Base-by-base conservation (phyloP, 2,329 filamentous ascomycete genomes). In the Fusarium subtropicale region DNA sequence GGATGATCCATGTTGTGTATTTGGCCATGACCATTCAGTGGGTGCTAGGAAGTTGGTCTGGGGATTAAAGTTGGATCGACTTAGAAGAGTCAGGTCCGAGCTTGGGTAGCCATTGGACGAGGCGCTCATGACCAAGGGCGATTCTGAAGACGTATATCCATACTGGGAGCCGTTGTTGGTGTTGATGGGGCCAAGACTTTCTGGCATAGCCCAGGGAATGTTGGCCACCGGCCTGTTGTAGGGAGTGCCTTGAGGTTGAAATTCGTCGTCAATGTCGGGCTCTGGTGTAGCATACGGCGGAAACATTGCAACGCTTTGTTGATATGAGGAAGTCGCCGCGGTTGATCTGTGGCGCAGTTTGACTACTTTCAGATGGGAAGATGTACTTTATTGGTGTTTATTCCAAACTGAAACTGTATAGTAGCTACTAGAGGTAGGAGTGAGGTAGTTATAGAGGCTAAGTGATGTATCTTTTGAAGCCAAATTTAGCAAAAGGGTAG, bases 291-390 rank as follows among this genome's bases (percentile, higher is more conserved):
- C 34, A 55, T 65, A 31, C 36, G 58, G 28, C 36, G 58, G 28
- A 39, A 48, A 54, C 62, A 65, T 65, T 65, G 60, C 26, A 47
- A 26, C 60, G 44, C 26, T 47, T 28, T 47, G 31, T 60, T 65
- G 45, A n/a, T 60, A 42, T 11, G 39, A 20, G 44, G 60, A 45
- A 47, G 30, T 39, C 15, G 38, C 38, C 50, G 55, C 24, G 45
- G 38, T 47, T 58, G 44, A 63, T 64, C 28, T 38, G 52, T 64
- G 53, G 61, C 60, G 60, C 42, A 65, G 62, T 16, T 60, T 52
- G 33, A 18, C 22, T 60, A 47, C 31, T 30, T 34, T 28, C 48
- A 30, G 48, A 13, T 52, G 12, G 34, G 22, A 31, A 46, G 18
- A 20, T 58, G 28, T 28, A 38, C 28, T 48, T 30, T 48, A 64